These are phyloP conservation scores for Cavenderia fasciculata DNA, from an alignment of 78 protist species.

Conservation along the genomic window DNA sequence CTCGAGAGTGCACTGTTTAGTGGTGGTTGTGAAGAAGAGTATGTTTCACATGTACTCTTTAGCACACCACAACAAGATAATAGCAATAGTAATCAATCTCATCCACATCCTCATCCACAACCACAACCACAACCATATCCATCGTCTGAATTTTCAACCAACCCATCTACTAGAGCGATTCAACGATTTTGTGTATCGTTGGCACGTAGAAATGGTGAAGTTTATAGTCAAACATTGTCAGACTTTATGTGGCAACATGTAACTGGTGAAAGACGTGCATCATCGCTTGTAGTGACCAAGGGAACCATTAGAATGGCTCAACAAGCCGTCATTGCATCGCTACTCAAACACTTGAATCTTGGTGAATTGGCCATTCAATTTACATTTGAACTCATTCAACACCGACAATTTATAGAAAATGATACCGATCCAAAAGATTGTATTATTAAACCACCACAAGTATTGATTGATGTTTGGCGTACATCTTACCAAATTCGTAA, in stretches of 20 bases:
- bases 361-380: conserved; percentile 32
- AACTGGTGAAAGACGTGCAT: conserved; percentile 33
- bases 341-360: conserved; percentile 34
- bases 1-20: conserved; percentile 39
- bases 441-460: conserved; percentile 62
- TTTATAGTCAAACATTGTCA: conserved; percentile 8
- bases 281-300: not conserved
- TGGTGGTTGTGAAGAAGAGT: conserved; percentile 79
- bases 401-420: too few species aligned
- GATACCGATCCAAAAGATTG: too few species aligned
- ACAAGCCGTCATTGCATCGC: conserved; percentile 50
- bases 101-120: conserved; percentile 40
- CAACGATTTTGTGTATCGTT: conserved; percentile 42
- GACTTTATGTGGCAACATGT: conserved; percentile 73
- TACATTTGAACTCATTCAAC: conserved; percentile 36
- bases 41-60: conserved; percentile 19
- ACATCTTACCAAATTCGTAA: conserved; percentile 30
- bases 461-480: conserved; percentile 48
- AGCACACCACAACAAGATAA: too few species aligned
- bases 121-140: conserved; percentile 53
- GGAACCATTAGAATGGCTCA: conserved; percentile 53
- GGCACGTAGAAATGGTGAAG: conserved; percentile 34
- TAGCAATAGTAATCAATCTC: not conserved
- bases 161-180: conserved; percentile 5
- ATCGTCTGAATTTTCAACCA: not conserved